These are phyloP conservation scores for Alternaria infectoria DNA, from an alignment of 2,329 filamentous ascomycete species.

Conservation along the genomic window DNA sequence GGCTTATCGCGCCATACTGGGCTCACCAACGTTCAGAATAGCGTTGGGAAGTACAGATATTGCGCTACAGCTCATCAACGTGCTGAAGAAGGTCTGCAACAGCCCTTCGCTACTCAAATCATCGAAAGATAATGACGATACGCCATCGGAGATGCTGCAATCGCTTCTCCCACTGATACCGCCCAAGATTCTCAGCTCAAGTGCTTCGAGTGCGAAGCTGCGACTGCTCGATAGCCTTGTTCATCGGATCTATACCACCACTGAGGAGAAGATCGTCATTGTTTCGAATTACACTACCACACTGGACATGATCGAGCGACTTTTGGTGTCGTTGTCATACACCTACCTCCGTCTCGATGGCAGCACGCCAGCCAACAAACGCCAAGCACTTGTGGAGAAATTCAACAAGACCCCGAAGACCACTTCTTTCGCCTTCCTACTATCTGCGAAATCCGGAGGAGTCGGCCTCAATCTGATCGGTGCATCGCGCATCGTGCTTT, in stretches of 20 bases:
- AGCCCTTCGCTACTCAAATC: conserved; percentile 67
- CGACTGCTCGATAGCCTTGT: conserved; percentile 71
- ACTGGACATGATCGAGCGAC: conserved; percentile 68
- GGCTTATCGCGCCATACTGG: conserved; percentile 68
- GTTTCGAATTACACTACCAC: conserved; percentile 81
- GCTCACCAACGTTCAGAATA: conserved; percentile 67
- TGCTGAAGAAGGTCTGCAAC: conserved; percentile 78
- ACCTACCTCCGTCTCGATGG: conserved; percentile 73
- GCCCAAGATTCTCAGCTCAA: conserved; percentile 60
- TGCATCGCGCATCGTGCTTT: conserved; percentile 72
- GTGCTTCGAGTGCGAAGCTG: conserved; percentile 69
- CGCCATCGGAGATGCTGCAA: conserved; percentile 54
- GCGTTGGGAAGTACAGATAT: conserved; percentile 68
- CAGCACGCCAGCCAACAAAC: conserved; percentile 66
- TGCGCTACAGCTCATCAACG: conserved; percentile 71
- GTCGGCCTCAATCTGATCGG: conserved; percentile 74
- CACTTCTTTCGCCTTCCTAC: conserved; percentile 70
- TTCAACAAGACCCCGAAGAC: conserved; percentile 68
- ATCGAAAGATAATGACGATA: conserved; percentile 56
- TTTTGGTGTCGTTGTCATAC: conserved; percentile 66
- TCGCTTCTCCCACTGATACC: conserved; percentile 60
- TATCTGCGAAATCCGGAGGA: conserved; percentile 75
- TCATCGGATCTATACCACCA: conserved; percentile 64
- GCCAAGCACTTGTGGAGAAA: conserved; percentile 71
- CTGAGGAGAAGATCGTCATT: conserved; percentile 73